Evolutionary conservation across 2,329 filamentous ascomycete genomes (phyloP), one percentile per base, ranked within the genome.

Genomic region (Neofusicoccum umdonicola): DNA sequence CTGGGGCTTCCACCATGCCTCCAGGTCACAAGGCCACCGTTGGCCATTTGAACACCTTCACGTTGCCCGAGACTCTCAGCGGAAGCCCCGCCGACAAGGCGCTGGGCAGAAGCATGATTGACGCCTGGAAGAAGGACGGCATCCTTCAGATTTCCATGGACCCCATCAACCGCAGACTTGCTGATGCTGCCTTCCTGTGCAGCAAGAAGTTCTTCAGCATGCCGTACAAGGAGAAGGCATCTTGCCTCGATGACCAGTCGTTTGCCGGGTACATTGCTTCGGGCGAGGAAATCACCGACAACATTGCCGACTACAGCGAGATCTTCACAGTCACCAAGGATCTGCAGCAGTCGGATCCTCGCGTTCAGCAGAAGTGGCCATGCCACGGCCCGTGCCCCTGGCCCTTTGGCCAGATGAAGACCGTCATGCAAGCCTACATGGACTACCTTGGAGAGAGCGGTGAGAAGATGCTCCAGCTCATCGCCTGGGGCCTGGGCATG

Each of bases 241-340:
- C 73, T 1, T 82, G 80, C 47, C 72, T 83, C 6, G 80, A 84
- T 67, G 72, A 73, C 13, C 74, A 77, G 66, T 83, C 79, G 67
- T 84, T 82, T 54, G 70, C 81, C 0, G 82, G 82, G 2, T 84
- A 84, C 67, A 79, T 83, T 54, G 82, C 81, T 27, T 82, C 79
- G 0, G 82, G 82, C 0, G 82, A 84, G 57, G 70, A 72, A 37
- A 50, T 70, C 37, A 69, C 69, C 3, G 69, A 81, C 62, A 81
- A 81, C 41, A 76, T 84, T 31, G 80, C 80, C 15, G 82, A 84
- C 68, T 84, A 83, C 67, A 82, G 79, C 0, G 82, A 84, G 69
- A 83, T 84, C 37, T 84, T 83, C 66, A 84, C 82, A 1, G 79
- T 84, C 17, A 83, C 79, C 12, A 84, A 83, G 65, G 81, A 84